Evolutionary conservation across 768 basidiomycete species (phyloP).

Genomic region (Candolleomyces efflorescens): DNA sequence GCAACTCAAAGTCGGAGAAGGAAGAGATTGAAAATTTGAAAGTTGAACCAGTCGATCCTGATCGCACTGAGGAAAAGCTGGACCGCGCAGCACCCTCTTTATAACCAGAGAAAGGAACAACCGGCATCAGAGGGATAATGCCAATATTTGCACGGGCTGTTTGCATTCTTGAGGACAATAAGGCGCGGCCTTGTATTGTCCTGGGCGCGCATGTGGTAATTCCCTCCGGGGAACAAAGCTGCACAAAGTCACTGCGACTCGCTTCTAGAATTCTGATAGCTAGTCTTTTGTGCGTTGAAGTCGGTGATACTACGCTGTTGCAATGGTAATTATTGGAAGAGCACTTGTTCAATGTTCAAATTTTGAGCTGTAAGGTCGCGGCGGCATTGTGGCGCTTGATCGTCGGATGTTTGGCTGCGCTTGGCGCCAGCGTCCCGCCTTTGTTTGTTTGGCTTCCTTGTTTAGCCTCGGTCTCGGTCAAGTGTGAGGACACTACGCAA

Average conservation of each 20-base stretch:
- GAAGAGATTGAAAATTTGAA: not conserved
- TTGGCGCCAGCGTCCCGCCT: too few species aligned
- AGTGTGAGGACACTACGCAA: too few species aligned
- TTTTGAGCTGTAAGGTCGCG: too few species aligned
- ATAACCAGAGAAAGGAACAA: not conserved
- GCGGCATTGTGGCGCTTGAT: too few species aligned
- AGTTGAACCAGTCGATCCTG: constrained; percentile 4
- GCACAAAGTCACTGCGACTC: not conserved
- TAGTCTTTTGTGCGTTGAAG: too few species aligned
- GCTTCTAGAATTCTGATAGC: not conserved
- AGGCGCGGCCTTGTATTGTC: not conserved
- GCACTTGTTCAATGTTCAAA: too few species aligned
- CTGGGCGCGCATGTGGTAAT: not conserved
- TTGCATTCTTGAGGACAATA: constrained; percentile 4
- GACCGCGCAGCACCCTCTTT: not conserved
- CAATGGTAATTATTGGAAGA: too few species aligned
- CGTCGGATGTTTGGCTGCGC: too few species aligned
- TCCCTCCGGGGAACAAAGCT: not conserved
- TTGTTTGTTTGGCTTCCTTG: too few species aligned
- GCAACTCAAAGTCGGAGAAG: not conserved
- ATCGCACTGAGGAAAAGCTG: not conserved
- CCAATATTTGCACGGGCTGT: not conserved
- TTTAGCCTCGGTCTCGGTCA: too few species aligned
- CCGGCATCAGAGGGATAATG: constrained; percentile 1
- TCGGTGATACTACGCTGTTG: too few species aligned